Percentiles rank a stretch among this genome's conserved stretches.
Evolutionary conservation across 1,284 basidiomycete species (phyloP).

Genomic region (Sanghuangporus weigelae): DNA sequence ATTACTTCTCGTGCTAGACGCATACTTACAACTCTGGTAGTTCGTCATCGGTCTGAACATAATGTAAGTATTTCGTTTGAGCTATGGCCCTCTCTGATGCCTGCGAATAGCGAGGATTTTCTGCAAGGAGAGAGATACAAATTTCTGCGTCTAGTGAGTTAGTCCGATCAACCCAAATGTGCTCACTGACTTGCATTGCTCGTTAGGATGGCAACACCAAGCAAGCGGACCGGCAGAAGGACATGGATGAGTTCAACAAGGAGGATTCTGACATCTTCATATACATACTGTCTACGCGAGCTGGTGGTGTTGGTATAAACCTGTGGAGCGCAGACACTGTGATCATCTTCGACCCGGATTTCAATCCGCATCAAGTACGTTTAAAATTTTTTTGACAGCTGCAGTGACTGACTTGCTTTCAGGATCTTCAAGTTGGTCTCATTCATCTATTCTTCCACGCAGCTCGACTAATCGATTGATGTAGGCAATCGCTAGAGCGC

Average conservation of each 20-base stretch:
- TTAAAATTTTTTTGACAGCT: constrained; percentile 5
- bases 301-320: constrained; percentile 96
- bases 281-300: constrained; percentile 90
- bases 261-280: constrained; percentile 85
- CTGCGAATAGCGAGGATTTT: constrained; percentile 71
- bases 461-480: neutral
- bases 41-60: constrained; percentile 89
- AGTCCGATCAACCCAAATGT: neutral
- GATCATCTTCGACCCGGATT: constrained; percentile 90
- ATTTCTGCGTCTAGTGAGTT: constrained; percentile 79
- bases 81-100: neutral
- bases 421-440: constrained; percentile 63
- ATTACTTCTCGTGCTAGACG: constrained; percentile 2
- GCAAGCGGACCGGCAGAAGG: constrained; percentile 82
- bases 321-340: constrained; percentile 87
- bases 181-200: constrained; percentile 19
- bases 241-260: constrained; percentile 92
- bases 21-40: constrained; percentile 36
- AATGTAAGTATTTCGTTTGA: constrained; percentile 31
- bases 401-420: constrained; percentile 5
- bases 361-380: constrained; percentile 84
- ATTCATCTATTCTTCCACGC: constrained; percentile 2
- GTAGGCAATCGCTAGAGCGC: constrained; percentile 85
- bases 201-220: constrained; percentile 85
- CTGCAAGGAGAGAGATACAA: constrained; percentile 84